Evolutionary conservation across 2,329 filamentous ascomycete species (phyloP), one percentile per base, ranked within the genome.

Genomic region (Ophiocordyceps camponoti-saundersi): DNA sequence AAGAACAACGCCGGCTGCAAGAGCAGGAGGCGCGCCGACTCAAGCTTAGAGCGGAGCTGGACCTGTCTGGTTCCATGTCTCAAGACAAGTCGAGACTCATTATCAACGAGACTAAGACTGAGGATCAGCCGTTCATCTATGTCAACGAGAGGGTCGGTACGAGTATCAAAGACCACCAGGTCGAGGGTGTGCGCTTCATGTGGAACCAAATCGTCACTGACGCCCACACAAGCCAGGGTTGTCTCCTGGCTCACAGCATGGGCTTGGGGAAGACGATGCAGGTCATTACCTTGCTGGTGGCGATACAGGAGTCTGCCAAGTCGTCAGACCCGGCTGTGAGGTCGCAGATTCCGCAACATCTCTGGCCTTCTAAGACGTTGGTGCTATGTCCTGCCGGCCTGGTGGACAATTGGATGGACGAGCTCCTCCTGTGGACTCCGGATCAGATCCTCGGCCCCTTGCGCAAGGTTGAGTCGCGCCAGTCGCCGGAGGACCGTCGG

Each of bases 201-300:
- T 95, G 89, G 87, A 80, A 87, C 53, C 82, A 90, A 52, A 67
- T 95, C 42, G 75, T 90, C 6, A 70, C 73, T 30, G 73, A 79
- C 47, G 59, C 67, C 2, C 65, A 70, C 4, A 65, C 68, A 6
- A 70, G 72, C 18, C 80, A 88, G 60, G 88, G 88, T 2, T 93
- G 85, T 57, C 70, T 94, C 13, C 69, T 95, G 20, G 84, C 88
- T 6, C 88, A 95, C 59, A 86, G 85, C 0, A 95, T 95, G 88
- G 89, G 89, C 1, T 65, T 95, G 2, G 88, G 88, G 16, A 95
- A 95, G 65, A 93, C 88, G 0, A 87, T 94, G 80, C 88, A 95
- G 65, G 77, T 87, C 6, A 86, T 95, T 49, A 84, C 86, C 1
- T 66, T 95, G n/a, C 72, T 95, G 6, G 73, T 84, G 16, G 80